Evolutionary conservation across 441 rosid genomes (phyloP).

Genomic region (Bruguiera hainesii): DNA sequence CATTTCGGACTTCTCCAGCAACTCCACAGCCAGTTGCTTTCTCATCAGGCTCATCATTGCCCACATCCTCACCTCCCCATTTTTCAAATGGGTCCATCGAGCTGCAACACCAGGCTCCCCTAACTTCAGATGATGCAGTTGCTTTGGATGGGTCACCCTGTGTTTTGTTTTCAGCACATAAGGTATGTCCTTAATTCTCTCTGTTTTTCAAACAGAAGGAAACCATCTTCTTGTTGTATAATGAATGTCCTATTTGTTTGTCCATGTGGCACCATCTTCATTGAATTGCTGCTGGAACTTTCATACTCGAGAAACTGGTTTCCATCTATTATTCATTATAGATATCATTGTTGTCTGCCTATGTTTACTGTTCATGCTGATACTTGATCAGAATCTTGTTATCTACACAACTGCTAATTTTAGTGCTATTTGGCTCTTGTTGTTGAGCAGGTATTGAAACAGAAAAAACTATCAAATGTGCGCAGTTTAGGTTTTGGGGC

Average conservation of each 20-base stretch:
- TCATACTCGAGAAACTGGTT: neutral
- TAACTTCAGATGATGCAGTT: slow-evolving; percentile 46
- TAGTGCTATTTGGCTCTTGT: slow-evolving; percentile 6
- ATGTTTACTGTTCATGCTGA: neutral
- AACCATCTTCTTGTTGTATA: neutral
- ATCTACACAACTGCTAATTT: neutral
- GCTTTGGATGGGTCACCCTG: slow-evolving; percentile 50
- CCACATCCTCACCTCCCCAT: slow-evolving; percentile 77
- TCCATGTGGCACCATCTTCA: neutral
- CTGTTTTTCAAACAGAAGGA: slow-evolving; percentile 1
- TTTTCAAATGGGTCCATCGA: slow-evolving; percentile 68
- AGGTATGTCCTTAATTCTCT: slow-evolving; percentile 47
- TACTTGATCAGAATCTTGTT: slow-evolving; percentile 4
- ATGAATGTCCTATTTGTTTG: neutral
- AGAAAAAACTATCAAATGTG: slow-evolving; percentile 82
- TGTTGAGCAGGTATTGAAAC: slow-evolving; percentile 64
- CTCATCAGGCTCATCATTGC: slow-evolving; percentile 69
- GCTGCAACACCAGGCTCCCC: slow-evolving; percentile 54
- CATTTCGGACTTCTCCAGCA: slow-evolving; percentile 85
- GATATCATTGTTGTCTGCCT: slow-evolving; percentile 5
- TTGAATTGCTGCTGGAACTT: neutral
- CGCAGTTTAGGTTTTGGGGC: slow-evolving; percentile 95
- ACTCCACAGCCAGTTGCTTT: slow-evolving; percentile 88
- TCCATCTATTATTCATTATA: neutral
- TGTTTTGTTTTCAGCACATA: slow-evolving; percentile 72